Evolutionary conservation across 768 basidiomycete genomes (phyloP), one percentile per base, ranked within the genome.

Genomic region (Naganishia antarctica): DNA sequence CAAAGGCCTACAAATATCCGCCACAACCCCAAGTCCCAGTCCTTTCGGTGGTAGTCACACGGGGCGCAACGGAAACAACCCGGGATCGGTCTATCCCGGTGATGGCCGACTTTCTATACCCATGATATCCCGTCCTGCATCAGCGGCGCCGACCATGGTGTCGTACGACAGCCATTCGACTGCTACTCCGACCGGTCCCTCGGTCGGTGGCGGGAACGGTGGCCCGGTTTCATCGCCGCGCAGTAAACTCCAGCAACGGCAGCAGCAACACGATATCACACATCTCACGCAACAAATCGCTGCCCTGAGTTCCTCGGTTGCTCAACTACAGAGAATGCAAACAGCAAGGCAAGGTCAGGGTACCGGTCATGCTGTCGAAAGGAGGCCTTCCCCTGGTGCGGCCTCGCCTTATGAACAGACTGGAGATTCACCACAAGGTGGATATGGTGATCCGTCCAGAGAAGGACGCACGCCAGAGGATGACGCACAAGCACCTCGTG

Each of bases 311-410:
- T 69, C 76, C 18, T 70, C 68, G 23, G 74, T 77, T 3, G 73
- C 74, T n/a, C 76, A 77, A 61, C 58, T 77, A n/a, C 76, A 77
- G 47, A 59, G 73, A n/a, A 63, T 77, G 40, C 76, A 76, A 41
- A 67, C 51, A 18, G 31, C 23, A 25, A 67, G 57, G 57, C 47
- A 50, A 28, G 53, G 51, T 2, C 37, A 49, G 43, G 34, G 8
- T 15, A n/a, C 44, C 53, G 34, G 25, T 3, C 31, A 15, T 6
- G 37, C n/a, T 58, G 44, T 32, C 16, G 34, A 41, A 26, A 51
- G 40, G 40, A 32, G 40, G 40, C 34, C 25, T 1, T 25, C 62
- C 7, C 50, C 62, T n/a, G 49, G 4, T 2, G 40, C n/a, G 15
- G 40, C 8, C 4, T 21, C 41, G 11, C 1, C 40, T 4, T n/a